Conservation (phyloP, 2,329 filamentous ascomycete genomes). For the Ambrosiella xylebori region DNA sequence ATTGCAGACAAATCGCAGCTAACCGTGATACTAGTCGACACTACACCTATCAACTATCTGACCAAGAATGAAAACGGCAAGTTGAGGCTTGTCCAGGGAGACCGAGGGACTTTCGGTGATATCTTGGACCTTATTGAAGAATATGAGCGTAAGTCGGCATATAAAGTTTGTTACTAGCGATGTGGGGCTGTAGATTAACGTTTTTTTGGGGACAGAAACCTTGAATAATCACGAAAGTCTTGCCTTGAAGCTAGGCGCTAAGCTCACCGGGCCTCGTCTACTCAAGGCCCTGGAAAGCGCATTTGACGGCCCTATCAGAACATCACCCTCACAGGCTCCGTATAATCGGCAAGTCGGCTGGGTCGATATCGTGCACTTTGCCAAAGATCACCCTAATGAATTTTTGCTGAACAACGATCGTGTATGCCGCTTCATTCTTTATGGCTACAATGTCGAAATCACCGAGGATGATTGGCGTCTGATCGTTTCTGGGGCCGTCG, state of each 20-base stretch:
- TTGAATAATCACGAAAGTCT: conserved; percentile 74
- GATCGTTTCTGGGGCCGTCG: conserved; percentile 65
- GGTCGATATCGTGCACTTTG: conserved; percentile 75
- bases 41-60: conserved; percentile 33
- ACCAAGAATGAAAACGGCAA: conserved; percentile 27
- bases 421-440: conserved; percentile 67
- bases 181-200: neutral
- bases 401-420: conserved; percentile 55
- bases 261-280: conserved; percentile 64
- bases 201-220: conserved; percentile 34
- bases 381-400: conserved; percentile 60
- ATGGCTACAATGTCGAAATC: conserved; percentile 68
- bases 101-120: conserved; percentile 52
- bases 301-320: conserved; percentile 62
- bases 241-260: conserved; percentile 68
- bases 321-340: conserved; percentile 32
- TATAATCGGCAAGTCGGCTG: conserved; percentile 46
- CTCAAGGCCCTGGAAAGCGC: conserved; percentile 74
- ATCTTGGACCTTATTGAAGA: conserved; percentile 56
- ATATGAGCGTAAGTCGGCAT: conserved; percentile 43
- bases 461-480: conserved; percentile 75
- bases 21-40: conserved; percentile 8
- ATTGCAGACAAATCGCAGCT: neutral
- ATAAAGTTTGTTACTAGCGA: neutral
- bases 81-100: conserved; percentile 34